Evolutionary conservation across 2,329 filamentous ascomycete genomes (phyloP).

Genomic region (Fusarium burgessii): DNA sequence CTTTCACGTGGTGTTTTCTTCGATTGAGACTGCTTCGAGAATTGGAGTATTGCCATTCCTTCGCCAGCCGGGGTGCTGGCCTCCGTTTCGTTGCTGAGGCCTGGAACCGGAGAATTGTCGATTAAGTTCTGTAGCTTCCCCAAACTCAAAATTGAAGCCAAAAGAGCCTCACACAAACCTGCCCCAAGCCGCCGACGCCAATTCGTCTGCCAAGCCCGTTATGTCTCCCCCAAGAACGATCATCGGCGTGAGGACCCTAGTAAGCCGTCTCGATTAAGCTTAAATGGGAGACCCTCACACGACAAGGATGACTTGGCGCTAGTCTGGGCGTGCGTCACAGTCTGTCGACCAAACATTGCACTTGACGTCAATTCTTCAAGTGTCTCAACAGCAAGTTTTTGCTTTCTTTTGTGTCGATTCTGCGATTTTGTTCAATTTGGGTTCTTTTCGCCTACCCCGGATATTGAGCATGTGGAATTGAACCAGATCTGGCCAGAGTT

Average conservation of each 20-base stretch:
- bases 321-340: conserved; percentile 40
- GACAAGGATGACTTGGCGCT: conserved; percentile 28
- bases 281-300: conserved; percentile 29
- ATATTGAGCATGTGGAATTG: background rate
- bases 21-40: rapidly evolving
- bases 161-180: background rate
- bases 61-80: background rate
- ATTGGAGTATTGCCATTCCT: rapidly evolving
- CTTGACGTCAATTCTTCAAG: conserved; percentile 34
- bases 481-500: background rate
- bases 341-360: conserved; percentile 9
- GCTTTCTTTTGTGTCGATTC: background rate
- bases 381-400: conserved; percentile 7
- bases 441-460: background rate
- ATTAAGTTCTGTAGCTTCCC: background rate
- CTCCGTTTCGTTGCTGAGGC: rapidly evolving
- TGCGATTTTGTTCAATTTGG: background rate
- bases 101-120: rapidly evolving
- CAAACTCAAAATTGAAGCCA: background rate
- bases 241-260: background rate
- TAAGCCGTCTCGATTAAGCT: conserved; percentile 28
- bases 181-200: background rate
- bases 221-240: conserved; percentile 4
- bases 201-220: background rate
- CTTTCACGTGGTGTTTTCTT: background rate